Evolutionary conservation across 768 basidiomycete species (phyloP), one percentile per base, ranked within the genome.

Genomic region (Floccularia luteovirens): DNA sequence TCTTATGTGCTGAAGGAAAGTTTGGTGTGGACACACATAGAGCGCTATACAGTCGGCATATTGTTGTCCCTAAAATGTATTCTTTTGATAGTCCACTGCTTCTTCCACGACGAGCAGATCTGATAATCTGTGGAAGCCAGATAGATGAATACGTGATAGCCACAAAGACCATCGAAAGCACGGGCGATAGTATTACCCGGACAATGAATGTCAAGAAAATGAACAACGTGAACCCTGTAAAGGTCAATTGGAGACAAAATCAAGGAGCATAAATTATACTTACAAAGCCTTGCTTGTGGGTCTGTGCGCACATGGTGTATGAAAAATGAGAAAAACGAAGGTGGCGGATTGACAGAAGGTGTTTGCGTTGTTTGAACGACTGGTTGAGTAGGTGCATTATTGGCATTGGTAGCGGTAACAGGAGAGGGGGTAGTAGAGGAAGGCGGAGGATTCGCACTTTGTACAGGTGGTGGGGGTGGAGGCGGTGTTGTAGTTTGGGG

Each of bases 61-160:
- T 36, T 0, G 85, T 85, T 4, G 81, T 87, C 8, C 89, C 90
- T 6, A 93, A 38, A 16, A 93, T 54, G 48, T 93, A 94, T 50
- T 79, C 75, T 32, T 62, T 66, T 5, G 72, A 64, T 31, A 94
- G 53, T 1, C 82, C 84, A 52, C 82, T 82, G 5, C 72, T 69
- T 43, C 87, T 70, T 6, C 82, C 84, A 17, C 86, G 73, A 16
- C 73, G 71, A 12, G 72, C 77, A 12, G 89, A 85, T 17, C 91
- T 71, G 39, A 82, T 66, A 35, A 96, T 89, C 59, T 93, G 91
- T 3, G 88, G 82, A 3, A 83, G 48, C 91, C 91, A 96, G 51
- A 92, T 80, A 43, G 70, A 70, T 4, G 82, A 82, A 58, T 93
- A 90, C 41, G 88, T 72, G 20, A 66, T 55, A 7, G 67, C 74